Percentiles rank a stretch among this genome's conserved stretches.
Conservation (phyloP, 305 asterid species). For the Andrographis paniculata region DNA sequence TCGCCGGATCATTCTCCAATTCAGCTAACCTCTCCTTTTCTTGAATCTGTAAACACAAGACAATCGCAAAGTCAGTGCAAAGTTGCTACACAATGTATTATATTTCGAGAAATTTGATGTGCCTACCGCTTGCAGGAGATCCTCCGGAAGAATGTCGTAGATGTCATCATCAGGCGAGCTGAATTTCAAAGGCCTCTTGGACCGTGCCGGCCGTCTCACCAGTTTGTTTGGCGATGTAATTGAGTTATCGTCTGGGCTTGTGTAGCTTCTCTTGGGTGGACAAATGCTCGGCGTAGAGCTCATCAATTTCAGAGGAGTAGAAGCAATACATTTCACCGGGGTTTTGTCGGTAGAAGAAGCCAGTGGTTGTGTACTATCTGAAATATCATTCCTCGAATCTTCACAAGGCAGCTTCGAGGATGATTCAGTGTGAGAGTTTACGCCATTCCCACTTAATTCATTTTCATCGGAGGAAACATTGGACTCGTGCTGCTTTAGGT, state of each 20-base stretch:
- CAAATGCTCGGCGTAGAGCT: slow-evolving; percentile 46
- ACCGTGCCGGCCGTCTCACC: slow-evolving; percentile 52
- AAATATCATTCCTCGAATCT: no score
- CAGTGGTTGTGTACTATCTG: no score
- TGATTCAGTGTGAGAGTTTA: no score
- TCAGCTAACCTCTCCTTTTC: slow-evolving; percentile 53
- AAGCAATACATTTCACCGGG: no score
- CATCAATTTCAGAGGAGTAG: slow-evolving; percentile 54
- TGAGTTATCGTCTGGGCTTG: slow-evolving; percentile 57
- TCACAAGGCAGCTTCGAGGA: no score
- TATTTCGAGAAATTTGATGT: no score
- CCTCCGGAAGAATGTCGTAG: slow-evolving; percentile 47
- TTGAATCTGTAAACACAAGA: slow-evolving; percentile 38
- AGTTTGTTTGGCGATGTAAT: slow-evolving; percentile 41
- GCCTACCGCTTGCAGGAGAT: slow-evolving; percentile 59
- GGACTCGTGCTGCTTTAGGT: slow-evolving; percentile 6
- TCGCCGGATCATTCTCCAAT: slow-evolving; percentile 60
- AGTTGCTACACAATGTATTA: background rate
- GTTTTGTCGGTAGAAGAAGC: no score
- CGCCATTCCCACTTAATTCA: no score
- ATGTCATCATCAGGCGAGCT: slow-evolving; percentile 50
- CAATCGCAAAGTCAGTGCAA: background rate
- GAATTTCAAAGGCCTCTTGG: slow-evolving; percentile 56
- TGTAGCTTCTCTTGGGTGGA: slow-evolving; percentile 55
- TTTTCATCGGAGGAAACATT: no score